Percentiles rank a stretch among this genome's conserved stretches.
phyloP scores from a whole-genome alignment of 352 stramenopile genomes.

The Globisporangium canariense region DNA sequence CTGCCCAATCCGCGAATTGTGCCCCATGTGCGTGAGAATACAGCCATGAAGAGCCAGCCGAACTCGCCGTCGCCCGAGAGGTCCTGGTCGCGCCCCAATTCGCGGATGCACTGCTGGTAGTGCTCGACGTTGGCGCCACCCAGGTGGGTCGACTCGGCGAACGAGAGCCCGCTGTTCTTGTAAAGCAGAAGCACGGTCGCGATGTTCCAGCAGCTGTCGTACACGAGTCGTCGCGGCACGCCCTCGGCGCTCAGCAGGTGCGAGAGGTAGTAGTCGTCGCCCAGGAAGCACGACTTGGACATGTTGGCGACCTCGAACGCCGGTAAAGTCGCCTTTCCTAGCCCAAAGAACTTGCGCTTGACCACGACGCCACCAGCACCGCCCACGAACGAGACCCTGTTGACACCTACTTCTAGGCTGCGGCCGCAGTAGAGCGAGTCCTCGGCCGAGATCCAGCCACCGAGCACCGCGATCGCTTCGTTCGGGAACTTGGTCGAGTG shows the following conservation, averaged over 20 bases:
- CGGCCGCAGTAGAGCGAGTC: conserved; percentile 49
- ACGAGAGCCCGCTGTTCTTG: conserved; percentile 29
- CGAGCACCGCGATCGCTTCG: conserved; percentile 44
- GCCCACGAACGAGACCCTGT: conserved; percentile 53
- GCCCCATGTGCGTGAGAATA: conserved; percentile 39
- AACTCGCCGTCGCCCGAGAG: conserved; percentile 50
- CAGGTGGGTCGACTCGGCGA: conserved; percentile 29
- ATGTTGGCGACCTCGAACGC: conserved; percentile 42
- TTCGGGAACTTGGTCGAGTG: conserved; percentile 45
- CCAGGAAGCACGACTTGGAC: conserved; percentile 46
- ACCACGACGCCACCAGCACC: conserved; percentile 46
- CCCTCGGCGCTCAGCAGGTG: conserved; percentile 38
- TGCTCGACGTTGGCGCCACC: conserved; percentile 57
- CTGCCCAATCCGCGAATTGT: conserved; percentile 24
- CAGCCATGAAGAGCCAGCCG: conserved; percentile 31
- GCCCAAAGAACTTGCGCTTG: conserved; percentile 45
- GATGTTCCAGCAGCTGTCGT: conserved; percentile 54
- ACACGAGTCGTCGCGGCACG: conserved; percentile 39
- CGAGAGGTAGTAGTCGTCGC: conserved; percentile 56
- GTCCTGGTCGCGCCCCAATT: conserved; percentile 40
- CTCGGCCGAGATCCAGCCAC: conserved; percentile 48
- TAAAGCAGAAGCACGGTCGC: conserved; percentile 23
- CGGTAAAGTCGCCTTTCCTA: conserved; percentile 25
- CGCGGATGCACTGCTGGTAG: conserved; percentile 54
- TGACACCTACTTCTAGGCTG: conserved; percentile 43